Evolutionary conservation across 305 asterid genomes (phyloP).

Genomic region (Rubia balearica): DNA sequence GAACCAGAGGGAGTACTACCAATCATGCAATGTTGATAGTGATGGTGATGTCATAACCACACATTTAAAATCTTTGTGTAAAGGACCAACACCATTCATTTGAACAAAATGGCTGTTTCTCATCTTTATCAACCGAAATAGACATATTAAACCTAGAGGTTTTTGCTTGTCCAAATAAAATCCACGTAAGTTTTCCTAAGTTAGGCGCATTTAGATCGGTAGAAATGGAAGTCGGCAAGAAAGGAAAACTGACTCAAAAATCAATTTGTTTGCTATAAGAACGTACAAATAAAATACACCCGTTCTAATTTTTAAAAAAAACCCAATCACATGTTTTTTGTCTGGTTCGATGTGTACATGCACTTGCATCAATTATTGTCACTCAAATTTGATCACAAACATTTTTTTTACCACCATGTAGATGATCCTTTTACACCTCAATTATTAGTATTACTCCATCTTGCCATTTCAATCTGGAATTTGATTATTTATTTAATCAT

Average conservation of each 20-base stretch:
- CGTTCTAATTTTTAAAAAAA: too few species aligned
- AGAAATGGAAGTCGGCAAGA: background rate
- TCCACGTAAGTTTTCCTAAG: background rate
- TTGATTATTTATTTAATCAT: too few species aligned
- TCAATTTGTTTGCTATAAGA: background rate
- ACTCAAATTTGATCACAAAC: background rate
- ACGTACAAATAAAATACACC: background rate
- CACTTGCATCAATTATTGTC: background rate
- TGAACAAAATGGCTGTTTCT: background rate
- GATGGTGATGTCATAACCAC: slow-evolving; percentile 9
- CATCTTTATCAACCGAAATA: background rate
- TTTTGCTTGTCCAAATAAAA: background rate
- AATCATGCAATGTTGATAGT: slow-evolving; percentile 7
- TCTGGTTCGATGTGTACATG: background rate
- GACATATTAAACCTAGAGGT: background rate
- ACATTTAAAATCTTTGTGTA: background rate
- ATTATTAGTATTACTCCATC: too few species aligned
- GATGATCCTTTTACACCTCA: too few species aligned
- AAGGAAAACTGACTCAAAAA: background rate
- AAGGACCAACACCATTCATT: slow-evolving; percentile 5
- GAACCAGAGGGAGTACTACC: too few species aligned
- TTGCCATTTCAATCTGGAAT: too few species aligned
- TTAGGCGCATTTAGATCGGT: background rate
- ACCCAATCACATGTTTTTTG: too few species aligned
- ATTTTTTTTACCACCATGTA: background rate